Percentiles rank a stretch among this genome's conserved stretches.
phyloP scores from a whole-genome alignment of 78 protist species.

The Trichosphaerium sp. region DNA sequence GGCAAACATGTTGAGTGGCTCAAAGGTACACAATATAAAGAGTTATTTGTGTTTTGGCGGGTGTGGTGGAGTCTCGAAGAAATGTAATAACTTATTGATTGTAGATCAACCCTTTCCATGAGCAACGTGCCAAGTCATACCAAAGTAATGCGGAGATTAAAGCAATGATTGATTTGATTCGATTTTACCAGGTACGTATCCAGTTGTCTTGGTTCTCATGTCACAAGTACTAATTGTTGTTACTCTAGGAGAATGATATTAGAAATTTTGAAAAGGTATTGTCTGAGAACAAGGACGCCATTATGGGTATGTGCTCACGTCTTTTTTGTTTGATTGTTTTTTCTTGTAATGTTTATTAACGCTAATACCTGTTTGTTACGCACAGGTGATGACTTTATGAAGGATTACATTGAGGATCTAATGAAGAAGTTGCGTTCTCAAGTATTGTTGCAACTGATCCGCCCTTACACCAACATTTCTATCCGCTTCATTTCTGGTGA shows the following conservation, averaged over 20 bases:
- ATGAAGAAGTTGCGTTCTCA: conserved; percentile 65
- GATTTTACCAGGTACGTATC: too few species aligned
- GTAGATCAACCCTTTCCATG: conserved; percentile 85
- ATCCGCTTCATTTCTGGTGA: conserved; percentile 71
- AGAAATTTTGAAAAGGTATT: too few species aligned
- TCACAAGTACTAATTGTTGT: too few species aligned
- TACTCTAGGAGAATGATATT: too few species aligned
- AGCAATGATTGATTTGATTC: too few species aligned
- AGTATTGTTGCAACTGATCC: conserved; percentile 67
- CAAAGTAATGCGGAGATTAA: too few species aligned
- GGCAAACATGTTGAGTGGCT: conserved; percentile 78
- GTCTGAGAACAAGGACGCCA: too few species aligned
- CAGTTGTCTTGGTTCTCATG: too few species aligned
- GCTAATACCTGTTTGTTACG: background rate
- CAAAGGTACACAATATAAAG: too few species aligned
- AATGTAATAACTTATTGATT: too few species aligned
- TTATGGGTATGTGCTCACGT: too few species aligned
- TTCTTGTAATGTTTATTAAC: background rate
- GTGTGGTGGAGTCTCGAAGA: conserved; percentile 1
- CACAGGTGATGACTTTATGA: conserved; percentile 70
- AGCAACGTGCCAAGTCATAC: conserved; percentile 82
- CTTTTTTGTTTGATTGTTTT: background rate
- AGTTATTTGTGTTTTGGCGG: background rate
- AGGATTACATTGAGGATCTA: conserved; percentile 70
- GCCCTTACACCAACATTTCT: conserved; percentile 84